Conservation (phyloP, 257 asterid species). For the Paulownia fortunei region DNA sequence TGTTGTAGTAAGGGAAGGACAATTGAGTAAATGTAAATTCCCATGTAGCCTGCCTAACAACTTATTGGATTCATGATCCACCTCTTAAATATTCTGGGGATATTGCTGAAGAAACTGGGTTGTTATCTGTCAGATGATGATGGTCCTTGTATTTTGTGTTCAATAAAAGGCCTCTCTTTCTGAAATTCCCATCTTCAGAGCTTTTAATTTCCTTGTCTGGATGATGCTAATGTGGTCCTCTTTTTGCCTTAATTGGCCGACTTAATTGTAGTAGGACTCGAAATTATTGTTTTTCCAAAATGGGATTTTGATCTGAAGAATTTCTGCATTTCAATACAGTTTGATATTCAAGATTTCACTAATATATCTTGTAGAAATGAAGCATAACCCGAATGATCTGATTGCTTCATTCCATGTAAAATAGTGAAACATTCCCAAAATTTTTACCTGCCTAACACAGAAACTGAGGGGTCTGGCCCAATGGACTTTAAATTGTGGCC, state of each 20-base stretch:
- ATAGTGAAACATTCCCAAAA: no score
- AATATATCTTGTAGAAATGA: no score
- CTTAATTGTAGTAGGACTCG: constrained; percentile 15
- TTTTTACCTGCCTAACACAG: no score
- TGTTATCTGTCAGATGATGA: constrained; percentile 35
- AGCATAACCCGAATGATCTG: no score
- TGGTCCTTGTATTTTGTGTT: constrained; percentile 43
- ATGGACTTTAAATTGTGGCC: constrained; percentile 30
- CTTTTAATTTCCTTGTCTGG: constrained; percentile 30
- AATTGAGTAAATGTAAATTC: background rate
- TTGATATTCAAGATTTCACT: background rate
- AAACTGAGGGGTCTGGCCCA: no score
- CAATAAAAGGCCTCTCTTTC: constrained; percentile 9
- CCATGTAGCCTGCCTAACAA: constrained; percentile 5
- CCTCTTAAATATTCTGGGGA: constrained; percentile 15
- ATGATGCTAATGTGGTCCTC: constrained; percentile 44
- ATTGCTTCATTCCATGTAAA: no score
- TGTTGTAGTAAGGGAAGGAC: background rate
- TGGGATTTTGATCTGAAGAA: background rate
- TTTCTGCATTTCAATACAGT: background rate
- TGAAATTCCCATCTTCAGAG: constrained; percentile 33
- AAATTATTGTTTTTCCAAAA: constrained; percentile 26
- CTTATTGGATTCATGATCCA: constrained; percentile 13
- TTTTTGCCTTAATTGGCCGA: constrained; percentile 22
- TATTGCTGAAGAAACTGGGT: constrained; percentile 30